Base-by-base conservation (phyloP, 225 moss, liverwort and hornwort species). In the Pseudisothecium myosuroides region DNA sequence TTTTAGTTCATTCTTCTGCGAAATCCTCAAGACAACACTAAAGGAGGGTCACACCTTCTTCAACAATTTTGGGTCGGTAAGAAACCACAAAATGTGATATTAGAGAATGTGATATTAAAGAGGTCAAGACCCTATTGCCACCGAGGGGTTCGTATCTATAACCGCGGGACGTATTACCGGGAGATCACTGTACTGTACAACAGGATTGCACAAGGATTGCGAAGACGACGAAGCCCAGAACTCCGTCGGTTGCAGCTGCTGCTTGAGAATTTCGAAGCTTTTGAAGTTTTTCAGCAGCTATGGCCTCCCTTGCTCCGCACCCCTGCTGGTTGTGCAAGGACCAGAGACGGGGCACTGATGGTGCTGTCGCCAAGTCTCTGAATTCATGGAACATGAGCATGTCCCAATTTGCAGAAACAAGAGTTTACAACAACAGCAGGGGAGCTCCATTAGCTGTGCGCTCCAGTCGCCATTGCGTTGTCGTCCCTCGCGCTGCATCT, bases 231-330 rank as follows among this genome's bases (percentile, higher is more conserved):
- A 43, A 37, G 58, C 20, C 28, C 37, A 8, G 49, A 68, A 12
- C 34, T 41, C 26, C 55, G 34, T 31, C 15, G 12, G n/a, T 34
- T 63, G 32, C 39, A 67, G 22, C 52, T 32, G 74, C 27, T 79
- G 64, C 61, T 18, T 80, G 54, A 69, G 67, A 61, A 81, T 72
- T 80, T 47, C 29, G 67, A 41, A 79, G 61, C 31, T 84, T 20
- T 82, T 49, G 14, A 45, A 49, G 19, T 50, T 85, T 59, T 64
- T 34, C 58, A 71, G 71, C 73, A 83, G 73, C 83, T 21, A 93
- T 93, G 93, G 83, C 67, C 23, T 76, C 93, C 32, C 86, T 93
- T 34, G 83, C 86, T 49, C 89, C 88, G 65, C 85, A 73, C 79
- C 83, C 72, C 34, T 75, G 74, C 66, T 86, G 85, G 86, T 32